Base-by-base conservation (phyloP, 1,284 basidiomycete genomes). In the Schizopora paradoxa region DNA sequence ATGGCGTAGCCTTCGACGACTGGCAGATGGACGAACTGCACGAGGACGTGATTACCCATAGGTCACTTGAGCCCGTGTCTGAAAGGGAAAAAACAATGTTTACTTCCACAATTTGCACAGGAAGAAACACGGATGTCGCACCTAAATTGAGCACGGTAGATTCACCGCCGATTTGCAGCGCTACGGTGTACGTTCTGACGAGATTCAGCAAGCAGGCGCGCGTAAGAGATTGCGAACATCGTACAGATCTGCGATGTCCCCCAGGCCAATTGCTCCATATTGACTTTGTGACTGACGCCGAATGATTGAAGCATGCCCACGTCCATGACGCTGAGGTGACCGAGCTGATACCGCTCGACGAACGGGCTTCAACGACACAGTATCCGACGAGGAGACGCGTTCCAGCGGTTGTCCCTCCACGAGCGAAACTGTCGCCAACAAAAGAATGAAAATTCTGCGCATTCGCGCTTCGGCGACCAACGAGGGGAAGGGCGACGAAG, bases 11-110 rank as follows among this genome's bases (percentile, higher is more conserved):
- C 13, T 23, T 64, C 55, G 51, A 76, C 68, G 11, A 54, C 61
- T 3, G 64, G 41, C 37, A 65, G 63, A 1, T 69, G 65, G 48
- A 74, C 21, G 49, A 52, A 8, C 54, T 62, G 56, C 74, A 79
- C 26, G 37, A 26, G 22, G 72, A 66, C 0, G 76, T 75, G 21
- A 73, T 54, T n/a, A 76, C 68, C 77, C 78, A 80, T 6, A 77
- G 51, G 53, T 79, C 76, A 4, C 76, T 73, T 3, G 77, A 79
- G 27, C 76, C 76, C 5, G 76, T 77, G 47, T 79, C 76, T 74
- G 43, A 38, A 34, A n/a, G 11, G 36, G 21, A 16, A 4, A 40
- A 16, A 10, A 8, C 11, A 27, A 39, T 37, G 29, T 6, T 14
- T 13, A 10, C 5, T 16, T 23, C 18, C 8, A 6, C 21, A 6